Conservation (phyloP, 2,329 filamentous ascomycete species). For the Westerdykella aurantiaca region DNA sequence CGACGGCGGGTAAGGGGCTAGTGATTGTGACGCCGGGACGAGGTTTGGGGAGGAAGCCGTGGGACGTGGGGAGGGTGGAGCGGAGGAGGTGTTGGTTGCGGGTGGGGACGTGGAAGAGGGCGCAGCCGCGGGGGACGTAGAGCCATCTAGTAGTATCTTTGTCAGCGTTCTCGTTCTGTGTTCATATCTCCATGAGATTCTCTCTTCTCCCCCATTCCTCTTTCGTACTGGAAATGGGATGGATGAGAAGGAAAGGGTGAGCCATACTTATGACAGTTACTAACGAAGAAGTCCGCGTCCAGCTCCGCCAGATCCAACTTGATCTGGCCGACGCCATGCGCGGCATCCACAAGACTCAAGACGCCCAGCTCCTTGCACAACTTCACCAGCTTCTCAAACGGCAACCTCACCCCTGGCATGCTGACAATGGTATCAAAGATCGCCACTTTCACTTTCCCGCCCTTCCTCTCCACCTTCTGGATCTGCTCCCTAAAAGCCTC, state of each 20-base stretch:
- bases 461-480: constrained; percentile 45
- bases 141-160: constrained; percentile 59
- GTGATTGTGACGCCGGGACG: constrained; percentile 9
- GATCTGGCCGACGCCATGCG: constrained; percentile 78
- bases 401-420: constrained; percentile 71
- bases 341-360: constrained; percentile 73
- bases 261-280: constrained; percentile 69
- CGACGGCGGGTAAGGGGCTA: constrained; percentile 40
- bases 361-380: constrained; percentile 63
- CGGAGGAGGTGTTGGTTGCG: constrained; percentile 71
- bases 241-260: neutral
- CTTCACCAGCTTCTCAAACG: constrained; percentile 62
- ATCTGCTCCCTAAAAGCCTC: constrained; percentile 56
- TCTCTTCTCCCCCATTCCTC: constrained; percentile 1
- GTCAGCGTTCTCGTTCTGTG: neutral
- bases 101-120: constrained; percentile 70
- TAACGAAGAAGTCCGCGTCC: constrained; percentile 80
- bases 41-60: constrained; percentile 59
- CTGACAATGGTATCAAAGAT: constrained; percentile 78
- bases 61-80: constrained; percentile 71
- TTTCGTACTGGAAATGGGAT: neutral
- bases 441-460: constrained; percentile 61
- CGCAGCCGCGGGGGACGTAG: constrained; percentile 70
- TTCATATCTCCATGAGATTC: neutral
- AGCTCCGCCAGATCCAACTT: constrained; percentile 59